A percentile compares a stretch with the other conserved stretches of the same genome.
These are phyloP conservation scores for Kodamaea suecica DNA, from an alignment of 1,139 yeast species.

Conservation along the genomic window DNA sequence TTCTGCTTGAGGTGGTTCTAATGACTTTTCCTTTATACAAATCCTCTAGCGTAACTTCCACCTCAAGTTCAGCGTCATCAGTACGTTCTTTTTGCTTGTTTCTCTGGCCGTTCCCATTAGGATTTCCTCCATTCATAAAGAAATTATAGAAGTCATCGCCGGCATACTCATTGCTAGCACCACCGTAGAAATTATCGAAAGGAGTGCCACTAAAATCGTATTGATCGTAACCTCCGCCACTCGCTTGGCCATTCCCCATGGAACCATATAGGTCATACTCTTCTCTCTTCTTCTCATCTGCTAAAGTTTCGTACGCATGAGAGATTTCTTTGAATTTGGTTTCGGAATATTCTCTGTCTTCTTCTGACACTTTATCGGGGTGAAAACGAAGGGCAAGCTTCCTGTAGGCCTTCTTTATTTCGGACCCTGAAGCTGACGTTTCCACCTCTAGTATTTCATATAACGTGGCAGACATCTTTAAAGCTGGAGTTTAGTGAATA, in stretches of 20 bases:
- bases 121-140: slow-evolving; percentile 44
- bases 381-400: slow-evolving; percentile 70
- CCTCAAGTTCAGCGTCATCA: slow-evolving; percentile 63
- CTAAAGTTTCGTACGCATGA: slow-evolving; percentile 73
- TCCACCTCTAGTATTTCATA: slow-evolving; percentile 71
- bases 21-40: slow-evolving; percentile 78
- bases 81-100: slow-evolving; percentile 34
- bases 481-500: too few relatives aligned
- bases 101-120: slow-evolving; percentile 10
- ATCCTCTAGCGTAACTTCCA: slow-evolving; percentile 69
- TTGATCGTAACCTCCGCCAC: slow-evolving; percentile 16
- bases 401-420: slow-evolving; percentile 75
- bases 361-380: slow-evolving; percentile 77
- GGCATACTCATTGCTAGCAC: slow-evolving; percentile 36
- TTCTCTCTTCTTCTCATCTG: slow-evolving; percentile 57
- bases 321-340: slow-evolving; percentile 69
- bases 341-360: slow-evolving; percentile 65
- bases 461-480: slow-evolving; percentile 21
- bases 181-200: slow-evolving; percentile 36
- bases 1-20: slow-evolving; percentile 71
- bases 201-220: slow-evolving; percentile 32
- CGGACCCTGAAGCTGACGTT: slow-evolving; percentile 56
- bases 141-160: slow-evolving; percentile 74
- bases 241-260: slow-evolving; percentile 27
- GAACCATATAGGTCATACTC: slow-evolving; percentile 60